Percentiles rank a stretch among this genome's conserved stretches.
phyloP scores from a whole-genome alignment of 2,329 filamentous ascomycete species.

The Tolypocladium endophyticum region DNA sequence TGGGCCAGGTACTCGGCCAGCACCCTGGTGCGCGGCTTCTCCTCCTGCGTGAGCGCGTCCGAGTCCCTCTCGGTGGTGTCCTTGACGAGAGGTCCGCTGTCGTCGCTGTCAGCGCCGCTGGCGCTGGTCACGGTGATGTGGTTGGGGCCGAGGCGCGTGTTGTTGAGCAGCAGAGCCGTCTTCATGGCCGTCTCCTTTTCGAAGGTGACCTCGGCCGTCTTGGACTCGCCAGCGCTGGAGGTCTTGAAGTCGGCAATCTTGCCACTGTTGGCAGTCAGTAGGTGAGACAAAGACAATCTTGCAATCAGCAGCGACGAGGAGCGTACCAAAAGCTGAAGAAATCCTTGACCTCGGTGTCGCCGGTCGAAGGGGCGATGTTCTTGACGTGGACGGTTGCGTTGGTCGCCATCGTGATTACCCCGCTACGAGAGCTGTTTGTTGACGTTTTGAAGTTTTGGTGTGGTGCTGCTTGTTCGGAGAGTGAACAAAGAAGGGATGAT shows the following conservation, averaged over 20 bases:
- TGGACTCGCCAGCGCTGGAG: conserved; percentile 54
- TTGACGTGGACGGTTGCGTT: conserved; percentile 59
- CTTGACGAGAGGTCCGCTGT: conserved; percentile 44
- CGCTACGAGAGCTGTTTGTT: not conserved
- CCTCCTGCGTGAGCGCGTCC: conserved; percentile 79
- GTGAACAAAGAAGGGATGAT: not conserved
- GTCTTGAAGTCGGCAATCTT: conserved; percentile 83
- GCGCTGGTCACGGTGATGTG: conserved; percentile 67
- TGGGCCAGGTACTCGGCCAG: conserved; percentile 94
- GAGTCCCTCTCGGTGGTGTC: conserved; percentile 46
- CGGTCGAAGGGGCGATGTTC: conserved; percentile 74
- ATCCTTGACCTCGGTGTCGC: conserved; percentile 83
- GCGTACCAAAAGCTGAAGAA: conserved; percentile 94
- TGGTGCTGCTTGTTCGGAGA: too few species aligned
- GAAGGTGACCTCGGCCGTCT: conserved; percentile 87
- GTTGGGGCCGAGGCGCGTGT: conserved; percentile 84
- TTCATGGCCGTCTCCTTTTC: conserved; percentile 96
- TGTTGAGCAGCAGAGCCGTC: conserved; percentile 92
- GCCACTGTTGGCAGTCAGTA: conserved; percentile 44
- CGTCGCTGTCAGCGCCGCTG: conserved; percentile 55
- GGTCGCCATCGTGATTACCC: conserved; percentile 5
- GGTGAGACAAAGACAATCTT: too few species aligned
- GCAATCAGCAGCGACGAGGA: too few species aligned
- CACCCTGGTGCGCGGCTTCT: conserved; percentile 91
- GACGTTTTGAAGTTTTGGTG: not conserved